Conservation (phyloP, 2,329 filamentous ascomycete species). For the Ophiostoma quercus region DNA sequence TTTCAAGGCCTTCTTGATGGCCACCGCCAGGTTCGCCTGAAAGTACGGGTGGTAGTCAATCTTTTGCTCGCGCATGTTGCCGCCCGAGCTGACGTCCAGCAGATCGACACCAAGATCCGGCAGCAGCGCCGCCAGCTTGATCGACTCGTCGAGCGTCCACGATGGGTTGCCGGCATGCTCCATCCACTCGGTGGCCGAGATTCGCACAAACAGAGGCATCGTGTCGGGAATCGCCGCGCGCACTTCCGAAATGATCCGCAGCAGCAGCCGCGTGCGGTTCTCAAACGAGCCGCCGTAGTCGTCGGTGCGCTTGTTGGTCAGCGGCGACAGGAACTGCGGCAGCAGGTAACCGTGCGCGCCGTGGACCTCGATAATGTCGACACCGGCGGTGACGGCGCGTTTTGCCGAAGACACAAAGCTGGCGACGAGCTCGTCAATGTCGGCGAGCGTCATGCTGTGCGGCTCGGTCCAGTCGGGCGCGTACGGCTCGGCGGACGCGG, state of each 20-base stretch:
- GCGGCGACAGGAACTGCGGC: conserved; percentile 58
- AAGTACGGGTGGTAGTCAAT: conserved; percentile 60
- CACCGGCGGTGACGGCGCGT: conserved; percentile 61
- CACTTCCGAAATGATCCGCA: conserved; percentile 49
- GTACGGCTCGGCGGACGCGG: conserved; percentile 52
- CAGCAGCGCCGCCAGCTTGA: conserved; percentile 63
- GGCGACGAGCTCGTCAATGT: conserved; percentile 61
- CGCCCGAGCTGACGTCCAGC: conserved; percentile 74
- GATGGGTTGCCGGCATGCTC: conserved; percentile 41
- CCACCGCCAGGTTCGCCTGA: conserved; percentile 67
- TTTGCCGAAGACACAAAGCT: conserved; percentile 56
- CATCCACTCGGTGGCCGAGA: conserved; percentile 61
- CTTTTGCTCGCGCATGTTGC: conserved; percentile 58
- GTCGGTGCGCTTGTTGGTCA: conserved; percentile 57
- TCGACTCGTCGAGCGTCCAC: conserved; percentile 67
- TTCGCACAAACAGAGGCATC: conserved; percentile 54
- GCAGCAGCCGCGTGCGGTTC: conserved; percentile 58
- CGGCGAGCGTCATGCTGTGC: conserved; percentile 60
- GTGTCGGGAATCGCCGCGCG: conserved; percentile 48
- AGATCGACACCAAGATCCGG: conserved; percentile 72
- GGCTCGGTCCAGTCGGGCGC: conserved; percentile 56
- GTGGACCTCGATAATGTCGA: conserved; percentile 69
- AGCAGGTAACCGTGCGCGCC: conserved; percentile 63
- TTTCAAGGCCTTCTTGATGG: conserved; percentile 61
- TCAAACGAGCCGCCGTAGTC: conserved; percentile 61